Percentiles rank a stretch among this genome's conserved stretches.
Conservation (phyloP, 352 stramenopile genomes). For the Globisporangium heterothallicum region DNA sequence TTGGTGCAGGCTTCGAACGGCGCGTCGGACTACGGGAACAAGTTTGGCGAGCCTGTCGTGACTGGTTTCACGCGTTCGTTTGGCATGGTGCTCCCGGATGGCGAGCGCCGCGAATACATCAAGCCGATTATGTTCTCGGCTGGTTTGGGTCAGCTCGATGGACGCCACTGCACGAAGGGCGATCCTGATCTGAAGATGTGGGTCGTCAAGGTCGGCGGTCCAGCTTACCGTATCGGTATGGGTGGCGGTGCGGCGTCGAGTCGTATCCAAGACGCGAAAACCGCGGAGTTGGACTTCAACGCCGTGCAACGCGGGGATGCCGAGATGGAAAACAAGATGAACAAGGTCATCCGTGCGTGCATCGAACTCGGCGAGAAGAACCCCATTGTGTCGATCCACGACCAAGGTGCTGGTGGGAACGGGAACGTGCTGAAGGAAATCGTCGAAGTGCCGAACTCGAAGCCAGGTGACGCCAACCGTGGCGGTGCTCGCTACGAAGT, state of each 20-base stretch:
- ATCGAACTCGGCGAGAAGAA: constrained; percentile 96
- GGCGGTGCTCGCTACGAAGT: constrained; percentile 92
- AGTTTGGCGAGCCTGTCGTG: constrained; percentile 99
- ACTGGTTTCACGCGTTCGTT: constrained; percentile 97
- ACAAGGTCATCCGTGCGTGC: constrained; percentile 98
- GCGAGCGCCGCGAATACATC: constrained; percentile 98
- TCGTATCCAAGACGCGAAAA: constrained; percentile 91
- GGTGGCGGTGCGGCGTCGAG: constrained; percentile 96
- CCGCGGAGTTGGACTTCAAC: constrained; percentile 97
- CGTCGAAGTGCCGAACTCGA: constrained; percentile 84
- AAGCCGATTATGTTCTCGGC: constrained; percentile 99
- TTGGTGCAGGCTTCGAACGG: constrained; percentile 96
- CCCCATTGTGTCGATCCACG: constrained; percentile 98
- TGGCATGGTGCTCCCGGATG: constrained; percentile 92
- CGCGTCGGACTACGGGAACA: constrained; percentile 99
- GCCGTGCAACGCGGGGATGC: constrained; percentile 98
- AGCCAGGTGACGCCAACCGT: constrained; percentile 85
- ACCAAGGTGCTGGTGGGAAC: constrained; percentile 99
- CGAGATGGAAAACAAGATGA: constrained; percentile 99
- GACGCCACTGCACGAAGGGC: constrained; percentile 91
- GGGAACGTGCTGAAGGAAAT: constrained; percentile 99
- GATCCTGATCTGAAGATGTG: constrained; percentile 94
- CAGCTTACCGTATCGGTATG: constrained; percentile 98
- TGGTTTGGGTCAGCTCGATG: constrained; percentile 95
- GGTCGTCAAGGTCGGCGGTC: constrained; percentile 98